Evolutionary conservation across 768 basidiomycete genomes (phyloP).

Genomic region (Termitomyces sp.): DNA sequence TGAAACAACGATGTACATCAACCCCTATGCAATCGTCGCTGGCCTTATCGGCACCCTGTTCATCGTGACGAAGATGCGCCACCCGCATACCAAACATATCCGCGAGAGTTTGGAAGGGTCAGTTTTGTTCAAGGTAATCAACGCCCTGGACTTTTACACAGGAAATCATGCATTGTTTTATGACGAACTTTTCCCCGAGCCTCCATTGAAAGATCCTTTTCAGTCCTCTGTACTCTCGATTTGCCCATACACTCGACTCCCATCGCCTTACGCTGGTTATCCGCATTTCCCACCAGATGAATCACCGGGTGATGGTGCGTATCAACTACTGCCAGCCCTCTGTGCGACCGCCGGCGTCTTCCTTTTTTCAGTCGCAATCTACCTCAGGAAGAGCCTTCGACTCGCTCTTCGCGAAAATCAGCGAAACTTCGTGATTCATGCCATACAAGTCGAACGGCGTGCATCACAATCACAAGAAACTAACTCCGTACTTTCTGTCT

Average conservation of each 20-base stretch:
- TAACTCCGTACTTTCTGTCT: background rate
- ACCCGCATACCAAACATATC: background rate
- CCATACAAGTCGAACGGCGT: background rate
- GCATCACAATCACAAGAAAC: background rate
- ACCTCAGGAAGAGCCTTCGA: background rate
- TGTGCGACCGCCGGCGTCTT: background rate
- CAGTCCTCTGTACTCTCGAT: background rate
- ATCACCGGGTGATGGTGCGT: background rate
- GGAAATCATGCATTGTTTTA: background rate
- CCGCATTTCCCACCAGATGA: background rate
- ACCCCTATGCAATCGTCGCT: background rate
- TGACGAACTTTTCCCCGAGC: background rate
- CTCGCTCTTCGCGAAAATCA: background rate
- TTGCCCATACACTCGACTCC: background rate
- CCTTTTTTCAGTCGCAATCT: background rate
- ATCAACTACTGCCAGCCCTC: background rate
- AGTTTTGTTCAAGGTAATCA: background rate
- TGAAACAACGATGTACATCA: background rate
- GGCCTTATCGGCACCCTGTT: background rate
- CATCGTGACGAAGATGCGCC: conserved; percentile 8
- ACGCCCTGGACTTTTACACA: conserved; percentile 6
- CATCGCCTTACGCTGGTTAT: background rate
- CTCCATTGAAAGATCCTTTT: background rate
- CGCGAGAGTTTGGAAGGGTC: background rate
- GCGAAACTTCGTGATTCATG: background rate